Evolutionary conservation across 768 basidiomycete species (phyloP).

Genomic region (Hortiboletus campestris): DNA sequence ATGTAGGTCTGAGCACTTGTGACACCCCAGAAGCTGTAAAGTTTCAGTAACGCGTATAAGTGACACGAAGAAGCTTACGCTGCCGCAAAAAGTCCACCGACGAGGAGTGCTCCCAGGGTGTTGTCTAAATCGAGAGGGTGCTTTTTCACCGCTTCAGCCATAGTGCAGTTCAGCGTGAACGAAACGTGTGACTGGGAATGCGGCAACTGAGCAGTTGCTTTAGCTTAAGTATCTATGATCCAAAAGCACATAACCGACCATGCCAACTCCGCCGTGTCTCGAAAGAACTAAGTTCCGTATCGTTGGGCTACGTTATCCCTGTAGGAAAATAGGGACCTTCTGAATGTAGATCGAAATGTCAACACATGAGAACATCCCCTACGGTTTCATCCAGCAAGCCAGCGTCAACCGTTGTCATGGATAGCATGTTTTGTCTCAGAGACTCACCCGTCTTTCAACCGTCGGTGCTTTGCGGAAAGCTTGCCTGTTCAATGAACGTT

Average conservation of each 20-base stretch:
- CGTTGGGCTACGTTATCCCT: background rate
- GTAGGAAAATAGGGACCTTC: background rate
- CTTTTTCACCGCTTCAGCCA: background rate
- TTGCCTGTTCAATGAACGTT: background rate
- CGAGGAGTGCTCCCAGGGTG: slow-evolving; percentile 54
- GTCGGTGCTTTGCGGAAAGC: background rate
- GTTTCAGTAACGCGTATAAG: background rate
- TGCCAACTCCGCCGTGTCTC: background rate
- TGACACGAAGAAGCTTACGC: slow-evolving; percentile 37
- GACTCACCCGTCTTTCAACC: background rate
- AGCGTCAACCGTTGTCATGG: slow-evolving; percentile 6
- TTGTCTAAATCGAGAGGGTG: slow-evolving; percentile 36
- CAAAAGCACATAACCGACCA: background rate
- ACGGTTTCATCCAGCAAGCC: background rate
- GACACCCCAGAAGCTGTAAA: slow-evolving; percentile 51
- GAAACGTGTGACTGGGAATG: background rate
- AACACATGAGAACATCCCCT: background rate
- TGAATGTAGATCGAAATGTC: background rate
- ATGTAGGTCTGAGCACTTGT: slow-evolving; percentile 52
- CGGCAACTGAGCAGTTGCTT: background rate
- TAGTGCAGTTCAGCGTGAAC: background rate
- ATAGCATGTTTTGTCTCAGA: background rate
- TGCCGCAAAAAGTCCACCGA: slow-evolving; percentile 56
- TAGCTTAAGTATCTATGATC: background rate
- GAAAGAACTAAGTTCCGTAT: background rate